These are phyloP conservation scores for Cnidoscolus chayamansa DNA, from an alignment of 441 rosid species.

Conservation along the genomic window DNA sequence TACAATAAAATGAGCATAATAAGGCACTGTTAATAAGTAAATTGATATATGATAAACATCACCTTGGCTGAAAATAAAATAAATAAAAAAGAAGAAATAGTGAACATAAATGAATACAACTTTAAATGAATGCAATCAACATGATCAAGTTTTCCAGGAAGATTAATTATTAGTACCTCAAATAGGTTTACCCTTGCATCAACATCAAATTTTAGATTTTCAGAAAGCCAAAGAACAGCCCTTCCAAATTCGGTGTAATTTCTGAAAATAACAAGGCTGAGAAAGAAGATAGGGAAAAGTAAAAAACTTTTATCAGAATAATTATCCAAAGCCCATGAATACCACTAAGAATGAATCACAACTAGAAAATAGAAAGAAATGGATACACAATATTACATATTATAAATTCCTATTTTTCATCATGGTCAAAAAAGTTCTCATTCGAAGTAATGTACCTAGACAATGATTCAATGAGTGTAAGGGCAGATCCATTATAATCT, in stretches of 20 bases:
- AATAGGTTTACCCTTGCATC: slow-evolving; percentile 90
- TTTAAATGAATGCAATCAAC: background rate
- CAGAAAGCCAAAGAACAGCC: slow-evolving; percentile 82
- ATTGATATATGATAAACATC: slow-evolving; percentile 12
- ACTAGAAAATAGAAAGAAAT: background rate
- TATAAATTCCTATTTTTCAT: background rate
- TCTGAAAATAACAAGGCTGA: slow-evolving; percentile 89
- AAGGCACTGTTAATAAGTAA: slow-evolving; percentile 23
- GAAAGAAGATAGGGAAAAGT: slow-evolving; percentile 10
- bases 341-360: slow-evolving; percentile 3
- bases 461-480: slow-evolving; percentile 81
- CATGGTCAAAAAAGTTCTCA: background rate
- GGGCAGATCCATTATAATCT: slow-evolving; percentile 85
- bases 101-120: slow-evolving; percentile 3
- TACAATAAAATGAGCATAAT: slow-evolving; percentile 37
- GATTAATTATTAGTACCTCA: slow-evolving; percentile 48
- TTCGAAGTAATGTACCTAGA: slow-evolving; percentile 52
- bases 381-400: background rate
- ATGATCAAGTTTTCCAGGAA: background rate
- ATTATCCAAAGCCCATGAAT: background rate
- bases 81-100: background rate
- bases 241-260: slow-evolving; percentile 81
- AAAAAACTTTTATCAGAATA: slow-evolving; percentile 22
- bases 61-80: background rate
- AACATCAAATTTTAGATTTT: slow-evolving; percentile 67